Percentiles rank a stretch among this genome's conserved stretches.
These are phyloP conservation scores for Byssothecium circinans DNA, from an alignment of 2,329 filamentous ascomycete species.

Conservation along the genomic window DNA sequence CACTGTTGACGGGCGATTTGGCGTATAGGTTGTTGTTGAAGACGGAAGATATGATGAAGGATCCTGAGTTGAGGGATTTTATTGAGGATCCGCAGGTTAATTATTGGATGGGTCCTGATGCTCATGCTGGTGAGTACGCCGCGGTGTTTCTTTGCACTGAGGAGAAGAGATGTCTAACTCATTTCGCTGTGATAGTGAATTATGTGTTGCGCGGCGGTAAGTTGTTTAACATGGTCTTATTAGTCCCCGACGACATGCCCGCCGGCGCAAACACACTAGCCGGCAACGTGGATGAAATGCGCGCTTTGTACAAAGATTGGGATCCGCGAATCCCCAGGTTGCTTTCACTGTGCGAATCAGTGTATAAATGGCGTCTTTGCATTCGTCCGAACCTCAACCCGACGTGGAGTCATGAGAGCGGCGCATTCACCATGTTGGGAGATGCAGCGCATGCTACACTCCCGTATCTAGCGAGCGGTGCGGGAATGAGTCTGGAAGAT, in stretches of 20 bases:
- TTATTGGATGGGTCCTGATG: slow-evolving; percentile 57
- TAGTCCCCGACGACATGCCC: slow-evolving; percentile 56
- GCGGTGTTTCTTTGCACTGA: no score
- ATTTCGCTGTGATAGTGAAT: slow-evolving; percentile 45
- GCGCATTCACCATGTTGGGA: slow-evolving; percentile 61
- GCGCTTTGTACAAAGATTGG: slow-evolving; percentile 58
- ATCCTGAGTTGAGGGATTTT: slow-evolving; percentile 50
- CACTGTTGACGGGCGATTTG: slow-evolving; percentile 54
- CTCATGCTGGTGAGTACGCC: slow-evolving; percentile 46
- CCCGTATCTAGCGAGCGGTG: slow-evolving; percentile 62
- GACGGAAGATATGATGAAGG: slow-evolving; percentile 50
- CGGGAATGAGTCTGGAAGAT: slow-evolving; percentile 65
- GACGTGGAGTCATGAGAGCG: slow-evolving; percentile 60
- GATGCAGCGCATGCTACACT: slow-evolving; percentile 67
- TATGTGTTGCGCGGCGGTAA: slow-evolving; percentile 54
- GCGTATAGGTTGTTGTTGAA: slow-evolving; percentile 54
- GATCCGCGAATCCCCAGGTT: slow-evolving; percentile 59
- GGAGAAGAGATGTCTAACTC: no score
- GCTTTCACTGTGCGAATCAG: slow-evolving; percentile 58
- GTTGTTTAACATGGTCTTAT: slow-evolving; percentile 55
- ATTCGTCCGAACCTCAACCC: slow-evolving; percentile 57
- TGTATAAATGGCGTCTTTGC: slow-evolving; percentile 64
- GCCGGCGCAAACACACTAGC: slow-evolving; percentile 48
- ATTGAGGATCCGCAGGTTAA: slow-evolving; percentile 54
- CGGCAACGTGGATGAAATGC: slow-evolving; percentile 58